These are phyloP conservation scores for Clavulina sp. DNA, from an alignment of 768 basidiomycete species.

Conservation along the genomic window DNA sequence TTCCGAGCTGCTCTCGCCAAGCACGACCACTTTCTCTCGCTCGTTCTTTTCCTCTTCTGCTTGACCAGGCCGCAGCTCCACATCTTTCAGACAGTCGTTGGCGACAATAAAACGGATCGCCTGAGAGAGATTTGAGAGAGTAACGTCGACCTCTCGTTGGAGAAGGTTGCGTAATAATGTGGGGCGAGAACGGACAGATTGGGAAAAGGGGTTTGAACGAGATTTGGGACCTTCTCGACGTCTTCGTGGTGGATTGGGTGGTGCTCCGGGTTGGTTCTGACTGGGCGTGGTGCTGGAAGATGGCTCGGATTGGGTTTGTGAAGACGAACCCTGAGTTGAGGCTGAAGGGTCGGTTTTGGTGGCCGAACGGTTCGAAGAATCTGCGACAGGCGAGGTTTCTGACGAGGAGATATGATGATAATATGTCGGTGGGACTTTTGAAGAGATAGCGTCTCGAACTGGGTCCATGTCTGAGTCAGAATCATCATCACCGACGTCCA, in stretches of 20 bases:
- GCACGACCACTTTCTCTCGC: not conserved
- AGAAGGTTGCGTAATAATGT: conserved; percentile 72
- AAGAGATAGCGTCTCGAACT: conserved; percentile 16
- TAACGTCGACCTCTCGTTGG: conserved; percentile 69
- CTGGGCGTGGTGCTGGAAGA: conserved; percentile 25
- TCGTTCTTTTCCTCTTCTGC: conserved; percentile 20
- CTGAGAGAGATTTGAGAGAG: conserved; percentile 82
- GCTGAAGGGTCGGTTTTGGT: not conserved
- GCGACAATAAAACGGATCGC: conserved; percentile 80
- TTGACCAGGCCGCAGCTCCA: conserved; percentile 69
- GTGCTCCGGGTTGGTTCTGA: no score
- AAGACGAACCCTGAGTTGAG: not conserved
- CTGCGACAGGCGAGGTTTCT: no score
- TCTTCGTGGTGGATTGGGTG: conserved; percentile 17
- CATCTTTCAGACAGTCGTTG: conserved; percentile 68
- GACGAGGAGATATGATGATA: not conserved
- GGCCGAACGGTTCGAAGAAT: no score
- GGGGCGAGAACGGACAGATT: conserved; percentile 25
- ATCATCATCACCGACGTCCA: conserved; percentile 12
- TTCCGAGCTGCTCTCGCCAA: not conserved
- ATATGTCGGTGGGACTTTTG: conserved; percentile 12
- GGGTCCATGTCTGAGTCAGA: conserved; percentile 17
- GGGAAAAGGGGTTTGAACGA: conserved; percentile 39
- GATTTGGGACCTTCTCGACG: not conserved
- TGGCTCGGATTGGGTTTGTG: conserved; percentile 13